phyloP scores from a whole-genome alignment of 2,329 filamentous ascomycete genomes.

The Mollisia scopiformis region DNA sequence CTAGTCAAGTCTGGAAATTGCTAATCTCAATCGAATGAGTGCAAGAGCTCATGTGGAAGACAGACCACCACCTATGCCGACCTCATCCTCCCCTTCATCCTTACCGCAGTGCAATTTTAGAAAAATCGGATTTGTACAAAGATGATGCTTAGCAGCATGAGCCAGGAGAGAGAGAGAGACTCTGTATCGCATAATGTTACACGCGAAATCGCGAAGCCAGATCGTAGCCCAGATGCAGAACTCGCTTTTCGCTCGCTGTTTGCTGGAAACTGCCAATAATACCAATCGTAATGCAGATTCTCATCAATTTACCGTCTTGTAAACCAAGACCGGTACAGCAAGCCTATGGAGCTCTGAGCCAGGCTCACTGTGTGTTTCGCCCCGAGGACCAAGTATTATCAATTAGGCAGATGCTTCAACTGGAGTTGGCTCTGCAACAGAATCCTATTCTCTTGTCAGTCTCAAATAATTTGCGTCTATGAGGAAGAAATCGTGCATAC shows the following conservation, averaged over 20 bases:
- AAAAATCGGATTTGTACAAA: slow-evolving; percentile 36
- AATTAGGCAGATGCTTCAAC: slow-evolving; percentile 29
- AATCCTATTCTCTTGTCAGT: slow-evolving; percentile 22
- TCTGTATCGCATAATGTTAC: slow-evolving; percentile 36
- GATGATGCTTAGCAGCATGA: slow-evolving; percentile 16
- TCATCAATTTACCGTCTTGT: slow-evolving; percentile 22
- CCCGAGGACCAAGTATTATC: not conserved
- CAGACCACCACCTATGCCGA: slow-evolving; percentile 13
- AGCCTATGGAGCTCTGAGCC: not conserved
- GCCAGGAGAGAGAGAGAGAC: slow-evolving; percentile 22
- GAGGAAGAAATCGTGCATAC: slow-evolving; percentile 16
- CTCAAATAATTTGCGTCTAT: not conserved
- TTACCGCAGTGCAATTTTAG: slow-evolving; percentile 27
- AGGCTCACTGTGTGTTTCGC: not conserved
- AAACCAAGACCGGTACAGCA: slow-evolving; percentile 13
- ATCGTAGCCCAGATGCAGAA: slow-evolving; percentile 23
- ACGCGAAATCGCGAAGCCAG: slow-evolving; percentile 31
- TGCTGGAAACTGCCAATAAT: slow-evolving; percentile 5
- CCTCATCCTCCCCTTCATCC: slow-evolving; percentile 10
- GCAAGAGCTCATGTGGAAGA: slow-evolving; percentile 30
- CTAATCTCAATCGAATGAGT: slow-evolving; percentile 27
- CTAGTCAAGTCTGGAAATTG: slow-evolving; percentile 25
- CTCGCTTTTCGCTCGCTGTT: slow-evolving; percentile 4
- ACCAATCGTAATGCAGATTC: slow-evolving; percentile 13
- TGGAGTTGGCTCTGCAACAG: slow-evolving; percentile 17